These are phyloP conservation scores for Gomphus bonarii DNA, from an alignment of 1,284 basidiomycete species.

Conservation along the genomic window DNA sequence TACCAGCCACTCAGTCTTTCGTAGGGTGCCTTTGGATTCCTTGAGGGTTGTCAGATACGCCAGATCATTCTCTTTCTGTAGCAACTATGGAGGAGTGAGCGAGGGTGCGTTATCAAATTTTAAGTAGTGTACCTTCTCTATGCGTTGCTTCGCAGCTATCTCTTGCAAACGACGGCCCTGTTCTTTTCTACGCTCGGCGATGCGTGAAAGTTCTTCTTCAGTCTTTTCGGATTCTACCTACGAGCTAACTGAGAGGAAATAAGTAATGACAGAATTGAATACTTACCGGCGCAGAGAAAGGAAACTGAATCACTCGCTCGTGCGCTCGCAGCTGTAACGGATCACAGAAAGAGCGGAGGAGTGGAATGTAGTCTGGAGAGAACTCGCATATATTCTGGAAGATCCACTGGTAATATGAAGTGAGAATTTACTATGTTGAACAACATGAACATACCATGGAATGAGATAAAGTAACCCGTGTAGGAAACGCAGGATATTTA, in stretches of 20 bases:
- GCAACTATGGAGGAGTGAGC: constrained; percentile 34
- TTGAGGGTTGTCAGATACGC: constrained; percentile 60
- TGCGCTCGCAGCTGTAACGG: constrained; percentile 54
- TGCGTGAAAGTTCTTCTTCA: constrained; percentile 77
- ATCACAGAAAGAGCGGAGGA: constrained; percentile 55
- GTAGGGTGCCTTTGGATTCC: constrained; percentile 55
- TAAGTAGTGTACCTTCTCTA: constrained; percentile 62
- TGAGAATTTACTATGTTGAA: background rate
- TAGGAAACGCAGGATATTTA: constrained; percentile 86
- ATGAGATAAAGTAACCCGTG: constrained; percentile 38
- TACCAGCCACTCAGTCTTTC: constrained; percentile 69
- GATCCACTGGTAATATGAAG: constrained; percentile 58
- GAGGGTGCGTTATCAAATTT: background rate
- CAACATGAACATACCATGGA: constrained; percentile 31
- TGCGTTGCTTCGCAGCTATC: constrained; percentile 78
- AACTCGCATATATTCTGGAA: constrained; percentile 83
- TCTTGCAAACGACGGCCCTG: constrained; percentile 86
- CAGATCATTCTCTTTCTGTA: constrained; percentile 78
- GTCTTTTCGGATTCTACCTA: constrained; percentile 72
- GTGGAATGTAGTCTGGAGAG: constrained; percentile 65
- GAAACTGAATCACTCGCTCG: constrained; percentile 79
- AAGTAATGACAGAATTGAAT: background rate
- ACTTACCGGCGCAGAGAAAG: constrained; percentile 53
- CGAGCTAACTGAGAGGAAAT: background rate
- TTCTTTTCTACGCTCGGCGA: constrained; percentile 74